Evolutionary conservation across 331 rosid genomes (phyloP), one percentile per base, ranked within the genome.

Genomic region (Erythrophleum ivorense): DNA sequence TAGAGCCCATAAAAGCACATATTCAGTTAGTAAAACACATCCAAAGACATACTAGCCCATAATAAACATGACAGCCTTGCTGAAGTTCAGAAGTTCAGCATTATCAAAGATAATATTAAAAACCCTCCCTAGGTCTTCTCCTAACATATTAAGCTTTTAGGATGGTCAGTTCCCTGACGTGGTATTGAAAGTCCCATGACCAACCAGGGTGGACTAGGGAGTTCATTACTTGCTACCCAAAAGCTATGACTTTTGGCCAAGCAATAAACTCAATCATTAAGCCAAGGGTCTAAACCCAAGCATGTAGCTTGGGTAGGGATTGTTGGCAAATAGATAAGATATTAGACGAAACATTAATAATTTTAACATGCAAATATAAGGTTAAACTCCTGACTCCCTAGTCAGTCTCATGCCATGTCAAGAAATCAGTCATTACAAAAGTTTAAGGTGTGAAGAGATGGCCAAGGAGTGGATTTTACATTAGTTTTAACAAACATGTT

Each of bases 1-100:
- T 16, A 63, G 31, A 55, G 52, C 48, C n/a, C 71, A 71, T 31
- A 66, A 43, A 73, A 75, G 33, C 53, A 72, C 21, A 79, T 41
- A 21, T 49, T 67, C 52, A 49, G 24, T 53, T 9, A 9, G 9
- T 73, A 33, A 13, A 73, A 38, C n/a, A 19, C 78, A 73, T 55
- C 48, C 33, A 52, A 54, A 49, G 1, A 54, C 13, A 71, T 6
- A 71, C n/a, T 66, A 53, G 63, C 50, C 33, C 66, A 41, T 68
- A 68, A 24, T 2, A 36, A 69, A 19, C 72, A 31, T 12, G 41
- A 34, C 41, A 46, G n/a, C 43, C 18, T 69, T 18, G 6, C 29
- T 40, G 15, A 41, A n/a, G 34, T 4, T 68, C 33, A 41, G 4
- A 19, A 21, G 18, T 43, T 66, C 45, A 12, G 31, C 72, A 18